These are phyloP conservation scores for Metschnikowia noctiluminum DNA, from an alignment of 805 yeast species.

Conservation along the genomic window DNA sequence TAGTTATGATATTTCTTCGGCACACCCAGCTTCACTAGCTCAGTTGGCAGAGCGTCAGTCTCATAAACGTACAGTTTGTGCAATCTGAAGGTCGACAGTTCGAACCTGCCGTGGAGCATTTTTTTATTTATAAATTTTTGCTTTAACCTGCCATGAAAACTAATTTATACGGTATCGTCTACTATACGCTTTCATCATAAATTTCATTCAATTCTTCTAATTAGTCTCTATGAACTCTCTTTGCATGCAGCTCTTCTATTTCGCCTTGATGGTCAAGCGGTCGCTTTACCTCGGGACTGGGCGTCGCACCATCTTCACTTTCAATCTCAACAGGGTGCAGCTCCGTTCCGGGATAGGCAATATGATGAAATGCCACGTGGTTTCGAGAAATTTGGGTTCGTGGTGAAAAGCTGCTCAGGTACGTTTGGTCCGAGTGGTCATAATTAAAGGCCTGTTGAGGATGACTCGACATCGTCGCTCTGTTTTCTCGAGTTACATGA, in stretches of 20 bases:
- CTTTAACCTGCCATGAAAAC: too few species aligned
- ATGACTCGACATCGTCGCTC: too few species aligned
- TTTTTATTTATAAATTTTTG: conserved; percentile 9
- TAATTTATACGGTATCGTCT: too few species aligned
- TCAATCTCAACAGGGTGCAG: conserved; percentile 10
- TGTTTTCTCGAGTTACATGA: too few species aligned
- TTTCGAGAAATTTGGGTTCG: not conserved
- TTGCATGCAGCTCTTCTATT: conserved; percentile 1
- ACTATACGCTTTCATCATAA: too few species aligned
- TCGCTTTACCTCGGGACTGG: conserved; percentile 1
- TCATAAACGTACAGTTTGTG: conserved; percentile 24
- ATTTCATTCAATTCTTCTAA: not conserved
- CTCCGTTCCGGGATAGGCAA: conserved; percentile 1
- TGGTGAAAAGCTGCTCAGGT: not conserved
- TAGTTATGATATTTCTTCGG: too few species aligned
- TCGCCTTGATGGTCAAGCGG: not conserved
- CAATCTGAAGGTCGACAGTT: conserved; percentile 46
- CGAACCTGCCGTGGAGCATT: conserved; percentile 47
- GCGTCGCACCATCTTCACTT: not conserved
- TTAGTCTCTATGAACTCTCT: not conserved
- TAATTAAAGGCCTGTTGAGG: too few species aligned
- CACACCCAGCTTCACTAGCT: too few species aligned
- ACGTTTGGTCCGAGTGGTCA: too few species aligned
- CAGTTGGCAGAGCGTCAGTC: conserved; percentile 26
- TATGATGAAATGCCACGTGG: not conserved